These are phyloP conservation scores for Sesbania bispinosa DNA, from an alignment of 306 rosid genomes.

Conservation along the genomic window DNA sequence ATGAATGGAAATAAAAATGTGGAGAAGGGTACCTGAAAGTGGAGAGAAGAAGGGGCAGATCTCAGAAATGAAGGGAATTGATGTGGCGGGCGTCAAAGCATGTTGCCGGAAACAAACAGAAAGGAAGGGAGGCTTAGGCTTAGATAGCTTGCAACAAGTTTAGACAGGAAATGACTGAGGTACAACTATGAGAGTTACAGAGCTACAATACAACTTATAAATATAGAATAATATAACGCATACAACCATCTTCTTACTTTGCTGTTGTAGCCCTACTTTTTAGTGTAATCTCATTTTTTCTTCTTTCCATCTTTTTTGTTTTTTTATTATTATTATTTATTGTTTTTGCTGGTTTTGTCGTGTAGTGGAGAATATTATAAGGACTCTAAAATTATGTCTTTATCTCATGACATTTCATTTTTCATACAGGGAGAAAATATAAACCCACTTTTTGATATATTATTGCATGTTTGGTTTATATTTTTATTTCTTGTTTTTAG, in stretches of 20 bases:
- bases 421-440: not conserved
- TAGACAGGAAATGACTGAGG: conserved; percentile 25
- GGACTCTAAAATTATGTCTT: not conserved
- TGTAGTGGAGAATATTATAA: not conserved
- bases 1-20: conserved; percentile 5
- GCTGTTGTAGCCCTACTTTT: conserved; percentile 23
- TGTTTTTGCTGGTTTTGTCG: not conserved
- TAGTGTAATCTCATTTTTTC: not conserved
- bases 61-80: conserved; percentile 26
- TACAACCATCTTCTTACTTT: not conserved
- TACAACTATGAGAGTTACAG: not conserved
- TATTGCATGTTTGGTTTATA: no score
- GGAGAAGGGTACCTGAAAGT: conserved; percentile 39
- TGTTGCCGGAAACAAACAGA: conserved; percentile 28
- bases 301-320: no score
- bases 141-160: conserved; percentile 32
- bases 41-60: conserved; percentile 34
- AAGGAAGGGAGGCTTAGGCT: not conserved
- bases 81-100: conserved; percentile 33
- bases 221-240: no score
- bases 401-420: not conserved
- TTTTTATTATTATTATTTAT: not conserved
- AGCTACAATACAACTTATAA: not conserved
- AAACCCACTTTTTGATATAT: not conserved
- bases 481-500: no score